Conservation (phyloP, 352 stramenopile species). For the Globisporangium nodosum region DNA sequence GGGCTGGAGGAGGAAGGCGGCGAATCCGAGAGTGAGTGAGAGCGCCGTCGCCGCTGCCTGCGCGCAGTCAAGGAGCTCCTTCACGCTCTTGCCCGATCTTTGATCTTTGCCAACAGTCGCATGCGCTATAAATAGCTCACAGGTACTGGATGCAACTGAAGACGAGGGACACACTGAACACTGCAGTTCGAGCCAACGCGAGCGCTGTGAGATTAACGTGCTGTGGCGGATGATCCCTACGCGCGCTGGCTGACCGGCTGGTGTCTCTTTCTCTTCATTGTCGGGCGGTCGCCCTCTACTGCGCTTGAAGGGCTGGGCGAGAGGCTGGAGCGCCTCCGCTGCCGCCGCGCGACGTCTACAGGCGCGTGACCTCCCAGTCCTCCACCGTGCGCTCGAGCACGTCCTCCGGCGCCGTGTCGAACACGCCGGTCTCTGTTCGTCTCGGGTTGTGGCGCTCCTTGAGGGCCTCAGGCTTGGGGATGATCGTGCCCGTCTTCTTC, state of each 20-base stretch:
- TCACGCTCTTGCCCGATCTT: background rate
- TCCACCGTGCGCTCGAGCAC: constrained; percentile 75
- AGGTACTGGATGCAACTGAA: no score
- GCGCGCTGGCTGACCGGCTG: no score
- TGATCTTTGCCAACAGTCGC: no score
- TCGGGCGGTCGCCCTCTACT: no score
- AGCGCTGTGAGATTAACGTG: no score
- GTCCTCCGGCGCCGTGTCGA: constrained; percentile 75
- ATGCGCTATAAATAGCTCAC: background rate
- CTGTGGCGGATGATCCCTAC: no score
- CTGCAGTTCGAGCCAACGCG: no score
- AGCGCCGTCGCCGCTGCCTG: background rate
- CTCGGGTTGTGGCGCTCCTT: constrained; percentile 83
- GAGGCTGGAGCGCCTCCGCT: background rate
- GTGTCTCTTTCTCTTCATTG: no score
- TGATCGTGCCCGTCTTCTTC: constrained; percentile 94
- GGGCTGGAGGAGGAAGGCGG: background rate
- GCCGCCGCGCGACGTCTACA: constrained; percentile 27
- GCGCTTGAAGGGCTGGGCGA: no score
- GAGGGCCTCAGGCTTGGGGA: constrained; percentile 90
- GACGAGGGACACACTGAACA: no score
- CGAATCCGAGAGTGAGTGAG: background rate
- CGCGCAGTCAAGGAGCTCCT: background rate
- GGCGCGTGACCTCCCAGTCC: constrained; percentile 66
- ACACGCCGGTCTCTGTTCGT: constrained; percentile 78